These are phyloP conservation scores for Neopestalotiopsis rosae DNA, from an alignment of 2,329 filamentous ascomycete species.

Conservation along the genomic window DNA sequence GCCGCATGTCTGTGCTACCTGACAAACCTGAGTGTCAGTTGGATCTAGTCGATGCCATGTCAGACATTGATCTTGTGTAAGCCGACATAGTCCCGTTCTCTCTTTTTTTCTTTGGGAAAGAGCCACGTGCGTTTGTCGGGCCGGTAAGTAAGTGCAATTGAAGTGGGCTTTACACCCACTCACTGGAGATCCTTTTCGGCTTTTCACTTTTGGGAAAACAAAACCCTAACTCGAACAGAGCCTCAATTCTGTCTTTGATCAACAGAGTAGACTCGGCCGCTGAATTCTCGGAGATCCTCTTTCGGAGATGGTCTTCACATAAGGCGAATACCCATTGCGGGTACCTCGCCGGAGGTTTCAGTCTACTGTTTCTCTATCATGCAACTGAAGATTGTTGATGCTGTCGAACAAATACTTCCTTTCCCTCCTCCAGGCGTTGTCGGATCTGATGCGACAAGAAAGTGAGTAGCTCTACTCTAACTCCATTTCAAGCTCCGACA, in stretches of 20 bases:
- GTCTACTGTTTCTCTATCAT: not conserved
- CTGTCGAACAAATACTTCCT: not conserved
- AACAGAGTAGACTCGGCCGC: not conserved
- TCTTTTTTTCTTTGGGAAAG: not conserved
- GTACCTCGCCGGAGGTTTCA: not conserved
- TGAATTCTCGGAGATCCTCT: not conserved
- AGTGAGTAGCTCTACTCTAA: not conserved
- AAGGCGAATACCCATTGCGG: not conserved
- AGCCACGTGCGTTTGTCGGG: not conserved
- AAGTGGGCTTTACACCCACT: not conserved
- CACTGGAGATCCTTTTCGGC: not conserved
- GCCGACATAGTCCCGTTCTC: not conserved
- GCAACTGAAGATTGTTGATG: not conserved
- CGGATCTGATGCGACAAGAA: not conserved
- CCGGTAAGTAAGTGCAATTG: not conserved
- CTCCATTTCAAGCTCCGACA: not conserved
- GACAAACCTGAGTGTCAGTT: not conserved
- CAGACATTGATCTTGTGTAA: not conserved
- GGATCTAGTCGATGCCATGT: not conserved
- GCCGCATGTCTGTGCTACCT: not conserved
- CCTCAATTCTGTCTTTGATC: not conserved
- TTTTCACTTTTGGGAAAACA: not conserved
- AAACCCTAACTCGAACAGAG: not conserved
- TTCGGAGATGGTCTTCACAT: no score
- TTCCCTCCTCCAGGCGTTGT: not conserved